phyloP scores from a whole-genome alignment of 2,329 filamentous ascomycete species.

The Zymoseptoria tritici region DNA sequence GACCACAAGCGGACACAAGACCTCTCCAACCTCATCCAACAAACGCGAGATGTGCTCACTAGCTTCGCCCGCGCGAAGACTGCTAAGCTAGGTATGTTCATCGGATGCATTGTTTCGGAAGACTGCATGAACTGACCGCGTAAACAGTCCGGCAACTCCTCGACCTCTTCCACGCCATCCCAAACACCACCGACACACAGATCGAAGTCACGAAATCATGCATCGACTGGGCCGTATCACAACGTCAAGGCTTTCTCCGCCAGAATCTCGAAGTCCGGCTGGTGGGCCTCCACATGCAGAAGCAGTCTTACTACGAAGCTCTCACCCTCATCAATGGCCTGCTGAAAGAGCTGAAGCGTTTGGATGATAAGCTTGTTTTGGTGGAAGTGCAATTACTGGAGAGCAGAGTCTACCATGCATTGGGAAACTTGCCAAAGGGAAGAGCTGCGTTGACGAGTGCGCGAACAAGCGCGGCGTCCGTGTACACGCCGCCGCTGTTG shows the following conservation, averaged over 20 bases:
- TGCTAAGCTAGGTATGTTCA: slow-evolving; percentile 76
- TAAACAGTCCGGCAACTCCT: slow-evolving; percentile 76
- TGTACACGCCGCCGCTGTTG: slow-evolving; percentile 90
- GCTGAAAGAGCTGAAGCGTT: slow-evolving; percentile 89
- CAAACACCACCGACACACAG: slow-evolving; percentile 89
- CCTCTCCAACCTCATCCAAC: slow-evolving; percentile 81
- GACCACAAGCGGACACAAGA: slow-evolving; percentile 78
- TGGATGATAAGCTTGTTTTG: slow-evolving; percentile 96
- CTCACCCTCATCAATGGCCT: slow-evolving; percentile 94
- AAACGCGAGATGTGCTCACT: slow-evolving; percentile 83
- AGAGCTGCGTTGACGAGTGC: slow-evolving; percentile 91
- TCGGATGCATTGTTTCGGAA: neutral
- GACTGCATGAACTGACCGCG: slow-evolving; percentile 1
- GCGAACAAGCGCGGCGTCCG: slow-evolving; percentile 88
- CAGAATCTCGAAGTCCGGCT: slow-evolving; percentile 97
- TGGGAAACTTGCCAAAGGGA: slow-evolving; percentile 93
- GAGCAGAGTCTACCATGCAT: slow-evolving; percentile 91
- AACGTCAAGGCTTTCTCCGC: slow-evolving; percentile 90
- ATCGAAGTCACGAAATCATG: slow-evolving; percentile 95
- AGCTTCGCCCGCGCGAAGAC: slow-evolving; percentile 99
- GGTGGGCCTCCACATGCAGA: slow-evolving; percentile 89
- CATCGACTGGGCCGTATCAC: slow-evolving; percentile 97
- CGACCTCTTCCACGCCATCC: slow-evolving; percentile 89
- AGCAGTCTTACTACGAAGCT: slow-evolving; percentile 95
- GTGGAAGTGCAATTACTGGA: slow-evolving; percentile 97